A percentile compares a stretch with the other conserved stretches of the same genome.
These are phyloP conservation scores for Salix caprea DNA, from an alignment of 345 rosid species.

Conservation along the genomic window DNA sequence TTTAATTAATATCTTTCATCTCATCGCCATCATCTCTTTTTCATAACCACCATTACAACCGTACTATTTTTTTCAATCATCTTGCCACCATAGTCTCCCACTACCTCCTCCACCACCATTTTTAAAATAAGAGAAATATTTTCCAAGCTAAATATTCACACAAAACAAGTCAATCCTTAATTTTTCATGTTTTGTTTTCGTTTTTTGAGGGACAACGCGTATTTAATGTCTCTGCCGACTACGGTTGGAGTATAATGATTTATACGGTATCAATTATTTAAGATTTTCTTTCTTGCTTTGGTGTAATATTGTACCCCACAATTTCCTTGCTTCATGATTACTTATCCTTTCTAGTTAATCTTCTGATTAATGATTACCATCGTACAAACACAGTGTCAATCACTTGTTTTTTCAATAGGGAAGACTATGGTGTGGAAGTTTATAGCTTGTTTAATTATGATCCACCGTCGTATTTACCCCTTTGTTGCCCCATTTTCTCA, in stretches of 20 bases:
- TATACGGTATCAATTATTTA: background rate
- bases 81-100: too few species aligned
- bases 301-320: background rate
- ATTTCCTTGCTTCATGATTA: constrained; percentile 16
- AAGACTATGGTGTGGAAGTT: background rate
- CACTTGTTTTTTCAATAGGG: background rate
- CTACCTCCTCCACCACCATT: too few species aligned
- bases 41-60: too few species aligned
- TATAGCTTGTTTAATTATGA: background rate
- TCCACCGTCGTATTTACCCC: background rate
- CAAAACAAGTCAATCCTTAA: too few species aligned
- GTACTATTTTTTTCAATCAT: too few species aligned
- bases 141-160: too few species aligned
- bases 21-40: too few species aligned
- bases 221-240: constrained; percentile 15
- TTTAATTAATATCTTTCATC: too few species aligned
- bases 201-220: background rate
- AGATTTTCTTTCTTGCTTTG: background rate
- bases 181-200: background rate
- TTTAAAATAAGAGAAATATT: too few species aligned
- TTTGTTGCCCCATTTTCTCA: background rate
- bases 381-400: background rate
- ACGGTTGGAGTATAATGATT: constrained; percentile 2
- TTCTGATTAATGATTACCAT: constrained; percentile 22
- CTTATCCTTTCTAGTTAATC: constrained; percentile 20